Conservation (phyloP, 139 green algal genomes). For the Chlorella sp. region DNA sequence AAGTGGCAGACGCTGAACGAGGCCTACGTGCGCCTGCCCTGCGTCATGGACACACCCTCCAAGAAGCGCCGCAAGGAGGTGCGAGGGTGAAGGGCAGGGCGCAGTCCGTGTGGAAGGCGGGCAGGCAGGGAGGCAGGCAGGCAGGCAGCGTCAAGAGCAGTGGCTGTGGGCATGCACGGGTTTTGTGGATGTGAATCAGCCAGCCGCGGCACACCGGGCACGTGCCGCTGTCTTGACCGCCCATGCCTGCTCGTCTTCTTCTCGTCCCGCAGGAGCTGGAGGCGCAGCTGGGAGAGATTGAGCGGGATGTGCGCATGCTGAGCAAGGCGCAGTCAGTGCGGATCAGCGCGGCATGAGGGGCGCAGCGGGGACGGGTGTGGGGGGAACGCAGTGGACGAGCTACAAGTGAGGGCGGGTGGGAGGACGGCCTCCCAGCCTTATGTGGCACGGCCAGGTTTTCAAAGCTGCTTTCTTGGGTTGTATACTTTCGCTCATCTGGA, state of each 20-base stretch:
- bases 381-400: too few relatives aligned
- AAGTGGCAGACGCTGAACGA: constrained; percentile 88
- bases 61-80: constrained; percentile 79
- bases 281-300: constrained; percentile 34
- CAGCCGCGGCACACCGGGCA: not conserved
- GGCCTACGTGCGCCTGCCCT: constrained; percentile 82
- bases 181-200: not conserved
- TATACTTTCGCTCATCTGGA: too few relatives aligned
- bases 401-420: too few relatives aligned
- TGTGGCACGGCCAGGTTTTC: too few relatives aligned
- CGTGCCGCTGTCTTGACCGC: not conserved
- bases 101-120: not conserved
- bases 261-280: constrained; percentile 23
- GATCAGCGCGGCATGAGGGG: not conserved
- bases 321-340: constrained; percentile 16
- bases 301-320: constrained; percentile 32
- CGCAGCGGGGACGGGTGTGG: not conserved
- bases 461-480: too few relatives aligned
- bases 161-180: not conserved
- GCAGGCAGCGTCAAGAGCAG: not conserved
- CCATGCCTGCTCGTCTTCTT: too few relatives aligned
- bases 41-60: constrained; percentile 76
- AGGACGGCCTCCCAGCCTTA: too few relatives aligned
- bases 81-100: not conserved
- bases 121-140: not conserved